A percentile compares a stretch with the other conserved stretches of the same genome.
Conservation (phyloP, 148 eudicot species). For the Rhododendron mucronatum region DNA sequence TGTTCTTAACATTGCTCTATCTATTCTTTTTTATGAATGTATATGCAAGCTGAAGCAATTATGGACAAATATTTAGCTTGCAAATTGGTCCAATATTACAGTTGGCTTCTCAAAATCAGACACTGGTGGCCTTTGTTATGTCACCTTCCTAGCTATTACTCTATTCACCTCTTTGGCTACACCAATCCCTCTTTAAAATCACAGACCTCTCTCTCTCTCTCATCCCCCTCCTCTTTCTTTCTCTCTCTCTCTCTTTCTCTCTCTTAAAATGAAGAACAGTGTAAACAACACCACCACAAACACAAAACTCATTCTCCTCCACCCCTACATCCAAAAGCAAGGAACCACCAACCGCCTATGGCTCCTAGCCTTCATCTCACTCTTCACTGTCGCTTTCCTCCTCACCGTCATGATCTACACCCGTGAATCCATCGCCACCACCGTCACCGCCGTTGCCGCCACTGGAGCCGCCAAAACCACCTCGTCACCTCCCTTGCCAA, state of each 20-base stretch:
- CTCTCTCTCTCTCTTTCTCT: background rate
- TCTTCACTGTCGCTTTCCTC: conserved; percentile 54
- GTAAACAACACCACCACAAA: conserved; percentile 17
- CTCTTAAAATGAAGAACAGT: conserved; percentile 44
- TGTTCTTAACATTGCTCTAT: background rate
- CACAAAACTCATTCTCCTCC: conserved; percentile 70
- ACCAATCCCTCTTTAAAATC: conserved; percentile 19
- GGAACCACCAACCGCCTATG: conserved; percentile 56
- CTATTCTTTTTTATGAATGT: background rate
- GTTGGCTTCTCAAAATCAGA: conserved; percentile 20
- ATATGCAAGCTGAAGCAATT: too few relatives aligned
- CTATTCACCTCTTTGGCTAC: background rate
- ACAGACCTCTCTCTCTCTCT: conserved; percentile 5
- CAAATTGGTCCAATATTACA: background rate
- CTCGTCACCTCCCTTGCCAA: conserved; percentile 22
- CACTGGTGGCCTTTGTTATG: conserved; percentile 11
- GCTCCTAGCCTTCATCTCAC: conserved; percentile 54
- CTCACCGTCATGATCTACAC: conserved; percentile 51
- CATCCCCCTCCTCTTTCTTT: background rate
- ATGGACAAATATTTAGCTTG: background rate
- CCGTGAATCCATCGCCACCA: conserved; percentile 34
- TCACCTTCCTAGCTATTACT: conserved; percentile 13
- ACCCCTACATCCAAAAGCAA: conserved; percentile 79
- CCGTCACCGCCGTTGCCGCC: conserved; percentile 23
- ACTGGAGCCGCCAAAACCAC: conserved; percentile 8